phyloP scores from a whole-genome alignment of 768 basidiomycete species.

The Flagelloscypha sp. region DNA sequence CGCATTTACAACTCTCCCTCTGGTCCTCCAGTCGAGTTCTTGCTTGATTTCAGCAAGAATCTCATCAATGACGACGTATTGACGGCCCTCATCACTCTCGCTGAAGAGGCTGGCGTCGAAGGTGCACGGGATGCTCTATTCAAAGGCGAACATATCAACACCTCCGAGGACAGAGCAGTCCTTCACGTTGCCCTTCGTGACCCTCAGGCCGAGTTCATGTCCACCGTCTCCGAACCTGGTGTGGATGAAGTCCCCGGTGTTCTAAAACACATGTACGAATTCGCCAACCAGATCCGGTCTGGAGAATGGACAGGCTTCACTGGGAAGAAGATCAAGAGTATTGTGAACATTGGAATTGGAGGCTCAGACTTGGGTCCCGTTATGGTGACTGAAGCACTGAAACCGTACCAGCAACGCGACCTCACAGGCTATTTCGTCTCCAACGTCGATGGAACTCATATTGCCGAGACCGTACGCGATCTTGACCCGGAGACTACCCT shows the following conservation, averaged over 20 bases:
- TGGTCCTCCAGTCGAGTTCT: constrained; percentile 67
- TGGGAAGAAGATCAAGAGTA: constrained; percentile 85
- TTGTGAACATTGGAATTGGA: constrained; percentile 99
- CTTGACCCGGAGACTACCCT: constrained; percentile 90
- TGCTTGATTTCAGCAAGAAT: constrained; percentile 97
- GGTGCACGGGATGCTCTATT: constrained; percentile 87
- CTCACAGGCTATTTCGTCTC: constrained; percentile 85
- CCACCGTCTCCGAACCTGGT: constrained; percentile 72
- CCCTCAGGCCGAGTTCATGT: constrained; percentile 60
- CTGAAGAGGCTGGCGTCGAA: constrained; percentile 82
- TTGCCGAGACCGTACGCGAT: constrained; percentile 75
- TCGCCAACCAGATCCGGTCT: constrained; percentile 74
- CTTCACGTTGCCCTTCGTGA: constrained; percentile 90
- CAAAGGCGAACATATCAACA: constrained; percentile 94
- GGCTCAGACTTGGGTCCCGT: constrained; percentile 97
- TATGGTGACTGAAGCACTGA: constrained; percentile 98
- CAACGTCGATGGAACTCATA: constrained; percentile 97
- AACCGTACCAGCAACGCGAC: constrained; percentile 85
- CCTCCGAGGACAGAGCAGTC: constrained; percentile 94
- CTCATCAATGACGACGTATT: constrained; percentile 83
- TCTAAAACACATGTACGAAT: constrained; percentile 85
- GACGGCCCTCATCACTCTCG: constrained; percentile 67
- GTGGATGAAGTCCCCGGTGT: constrained; percentile 78
- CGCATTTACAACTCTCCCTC: constrained; percentile 60
- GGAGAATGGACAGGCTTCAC: constrained; percentile 97